Conservation (phyloP, 2,329 filamentous ascomycete species). For the Daldinia sp. region DNA sequence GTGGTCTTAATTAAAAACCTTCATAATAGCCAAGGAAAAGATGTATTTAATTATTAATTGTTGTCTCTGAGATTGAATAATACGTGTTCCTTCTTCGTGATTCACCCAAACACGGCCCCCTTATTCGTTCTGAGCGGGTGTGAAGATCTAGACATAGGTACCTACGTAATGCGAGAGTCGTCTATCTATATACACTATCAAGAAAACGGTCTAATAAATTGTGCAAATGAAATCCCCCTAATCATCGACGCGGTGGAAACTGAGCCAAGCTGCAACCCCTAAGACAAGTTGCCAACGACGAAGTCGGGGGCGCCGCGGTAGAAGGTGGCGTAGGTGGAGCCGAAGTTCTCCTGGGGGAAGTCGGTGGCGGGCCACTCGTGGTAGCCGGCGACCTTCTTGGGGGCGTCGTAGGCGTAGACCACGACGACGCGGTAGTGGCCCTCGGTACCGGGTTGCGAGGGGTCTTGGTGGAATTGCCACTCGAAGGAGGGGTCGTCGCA, state of each 20-base stretch:
- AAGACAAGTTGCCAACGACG: slow-evolving; percentile 30
- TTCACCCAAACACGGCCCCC: not conserved
- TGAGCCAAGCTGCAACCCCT: not conserved
- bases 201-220: not conserved
- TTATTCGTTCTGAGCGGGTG: not conserved
- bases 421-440: slow-evolving; percentile 41
- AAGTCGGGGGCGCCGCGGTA: slow-evolving; percentile 40
- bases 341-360: slow-evolving; percentile 32
- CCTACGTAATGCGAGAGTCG: not conserved
- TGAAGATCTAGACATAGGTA: slow-evolving; percentile 20
- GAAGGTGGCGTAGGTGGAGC: slow-evolving; percentile 31
- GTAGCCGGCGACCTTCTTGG: slow-evolving; percentile 29
- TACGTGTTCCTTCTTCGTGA: not conserved
- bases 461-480: slow-evolving; percentile 44
- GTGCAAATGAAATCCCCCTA: no score
- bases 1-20: not conserved
- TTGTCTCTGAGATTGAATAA: not conserved
- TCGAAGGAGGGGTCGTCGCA: slow-evolving; percentile 38
- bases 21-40: not conserved
- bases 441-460: slow-evolving; percentile 34
- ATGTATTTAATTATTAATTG: not conserved
- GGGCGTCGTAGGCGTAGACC: slow-evolving; percentile 31
- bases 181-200: slow-evolving; percentile 1
- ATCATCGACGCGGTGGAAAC: no score
- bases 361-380: slow-evolving; percentile 41